Base-by-base conservation (phyloP, 164 flowering plant species). In the Sedum album region DNA sequence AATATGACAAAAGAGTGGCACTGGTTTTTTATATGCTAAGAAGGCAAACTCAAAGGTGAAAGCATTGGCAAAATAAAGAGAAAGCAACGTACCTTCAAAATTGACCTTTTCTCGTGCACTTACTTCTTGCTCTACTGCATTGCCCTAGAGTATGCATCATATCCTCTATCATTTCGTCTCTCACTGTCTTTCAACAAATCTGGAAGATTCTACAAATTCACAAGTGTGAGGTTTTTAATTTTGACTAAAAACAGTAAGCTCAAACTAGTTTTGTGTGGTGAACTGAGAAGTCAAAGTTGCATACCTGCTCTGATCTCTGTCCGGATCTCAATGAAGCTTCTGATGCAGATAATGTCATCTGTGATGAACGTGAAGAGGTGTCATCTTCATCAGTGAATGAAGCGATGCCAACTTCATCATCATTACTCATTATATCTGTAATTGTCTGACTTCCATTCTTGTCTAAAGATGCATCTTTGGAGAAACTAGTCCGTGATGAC, bases 381-480 rank as follows among this genome's bases (percentile, higher is more conserved):
- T 82, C 90, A 73, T 77, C 84, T 71, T 86, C 91, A 72, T 84
- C 98, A 13, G 96, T 88, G 66, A 88, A 84, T 25, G 92, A 82
- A 14, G 86, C 84, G 65, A 86, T 73, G 75, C 86, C 98, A 30
- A 75, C 71, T 67, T 87, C 97, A 53, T 82, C 88, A 57, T 81
- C 84, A 76, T 89, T 78, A 73, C 69, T 80, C 71, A 79, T 73
- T 72, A 79, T 69, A 18, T 78, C 82, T 13, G 88, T 74, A 69
- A 80, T 79, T 15, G 85, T 79, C 71, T 78, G 88, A 67, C 61
- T 77, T 41, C 82, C 85, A 69, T 83, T 85, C 64, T 72, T 77
- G 60, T 83, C 86, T 57, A 80, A 23, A 7, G 87, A 79, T 1
- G 69, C 72, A 71, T 76, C 80, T 76, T 78, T 82, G 30, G 81